Percentiles rank a stretch among this genome's conserved stretches.
phyloP scores from a whole-genome alignment of 2,329 filamentous ascomycete genomes.

The Alternaria tenuissima region DNA sequence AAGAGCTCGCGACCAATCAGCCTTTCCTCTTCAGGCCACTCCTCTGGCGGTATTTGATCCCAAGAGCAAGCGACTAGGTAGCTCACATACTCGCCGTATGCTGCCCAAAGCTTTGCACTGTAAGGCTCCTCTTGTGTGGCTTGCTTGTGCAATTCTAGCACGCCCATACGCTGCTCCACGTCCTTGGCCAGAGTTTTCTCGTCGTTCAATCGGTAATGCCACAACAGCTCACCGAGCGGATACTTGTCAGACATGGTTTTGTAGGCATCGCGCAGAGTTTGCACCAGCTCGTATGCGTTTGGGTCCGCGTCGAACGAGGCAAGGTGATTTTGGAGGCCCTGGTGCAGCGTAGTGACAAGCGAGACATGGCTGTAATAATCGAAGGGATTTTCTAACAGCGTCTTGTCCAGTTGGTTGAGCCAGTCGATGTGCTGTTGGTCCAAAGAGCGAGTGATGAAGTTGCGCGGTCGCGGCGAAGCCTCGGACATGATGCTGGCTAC shows the following conservation, averaged over 20 bases:
- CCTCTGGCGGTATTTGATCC: conserved; percentile 56
- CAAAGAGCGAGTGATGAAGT: conserved; percentile 54
- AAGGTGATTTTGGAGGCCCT: conserved; percentile 56
- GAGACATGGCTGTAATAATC: conserved; percentile 59
- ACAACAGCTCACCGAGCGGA: conserved; percentile 78
- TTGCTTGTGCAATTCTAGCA: conserved; percentile 76
- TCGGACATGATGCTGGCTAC: conserved; percentile 60
- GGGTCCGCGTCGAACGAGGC: conserved; percentile 46
- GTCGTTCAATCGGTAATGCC: conserved; percentile 80
- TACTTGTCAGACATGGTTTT: conserved; percentile 69
- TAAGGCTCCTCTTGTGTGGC: conserved; percentile 76
- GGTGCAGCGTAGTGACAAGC: conserved; percentile 59
- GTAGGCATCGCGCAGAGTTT: conserved; percentile 59
- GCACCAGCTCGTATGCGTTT: conserved; percentile 54
- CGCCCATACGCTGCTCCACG: conserved; percentile 71
- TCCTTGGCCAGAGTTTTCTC: conserved; percentile 67
- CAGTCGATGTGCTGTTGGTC: conserved; percentile 54
- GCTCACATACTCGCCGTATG: conserved; percentile 81
- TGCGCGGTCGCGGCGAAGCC: conserved; percentile 54
- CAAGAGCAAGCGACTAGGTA: conserved; percentile 72
- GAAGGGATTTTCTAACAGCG: conserved; percentile 58
- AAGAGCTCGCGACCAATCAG: conserved; percentile 75
- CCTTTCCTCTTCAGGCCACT: conserved; percentile 72
- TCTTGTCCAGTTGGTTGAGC: conserved; percentile 55
- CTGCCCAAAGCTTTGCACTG: conserved; percentile 77